Evolutionary conservation across 2,329 filamentous ascomycete species (phyloP).

Genomic region (Thermochaetoides dissita): DNA sequence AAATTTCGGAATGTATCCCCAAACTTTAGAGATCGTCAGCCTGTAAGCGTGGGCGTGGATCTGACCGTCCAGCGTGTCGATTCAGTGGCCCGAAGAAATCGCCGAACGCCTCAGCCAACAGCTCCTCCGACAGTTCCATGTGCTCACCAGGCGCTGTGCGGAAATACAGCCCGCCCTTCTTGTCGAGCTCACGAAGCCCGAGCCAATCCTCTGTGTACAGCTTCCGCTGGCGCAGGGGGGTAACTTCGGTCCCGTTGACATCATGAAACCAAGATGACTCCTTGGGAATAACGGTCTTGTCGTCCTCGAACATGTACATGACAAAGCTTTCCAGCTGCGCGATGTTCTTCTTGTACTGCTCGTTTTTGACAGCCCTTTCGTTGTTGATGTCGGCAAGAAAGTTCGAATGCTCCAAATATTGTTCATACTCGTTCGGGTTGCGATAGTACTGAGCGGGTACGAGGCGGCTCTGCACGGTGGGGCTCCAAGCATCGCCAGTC

Average conservation of each 20-base stretch:
- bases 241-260: constrained; percentile 57
- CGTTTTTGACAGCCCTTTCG: constrained; percentile 63
- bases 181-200: constrained; percentile 64
- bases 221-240: constrained; percentile 50
- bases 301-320: constrained; percentile 81
- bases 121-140: constrained; percentile 60
- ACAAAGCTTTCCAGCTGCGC: constrained; percentile 60
- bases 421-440: constrained; percentile 49
- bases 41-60: constrained; percentile 1
- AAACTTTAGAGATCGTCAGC: constrained; percentile 12
- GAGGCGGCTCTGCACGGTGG: constrained; percentile 61
- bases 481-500: constrained; percentile 65
- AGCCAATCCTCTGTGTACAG: constrained; percentile 92
- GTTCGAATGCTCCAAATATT: constrained; percentile 68
- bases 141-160: constrained; percentile 60
- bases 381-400: constrained; percentile 96
- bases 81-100: constrained; percentile 49
- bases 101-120: constrained; percentile 51
- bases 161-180: constrained; percentile 67
- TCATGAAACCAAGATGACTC: constrained; percentile 86
- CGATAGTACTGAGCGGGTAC: constrained; percentile 95
- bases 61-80: constrained; percentile 17
- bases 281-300: constrained; percentile 76
- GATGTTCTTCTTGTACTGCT: constrained; percentile 58
- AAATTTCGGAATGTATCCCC: no score